Conservation (phyloP, 495 filamentous ascomycete genomes). For the Pseudoneurospora amorphoporcata region DNA sequence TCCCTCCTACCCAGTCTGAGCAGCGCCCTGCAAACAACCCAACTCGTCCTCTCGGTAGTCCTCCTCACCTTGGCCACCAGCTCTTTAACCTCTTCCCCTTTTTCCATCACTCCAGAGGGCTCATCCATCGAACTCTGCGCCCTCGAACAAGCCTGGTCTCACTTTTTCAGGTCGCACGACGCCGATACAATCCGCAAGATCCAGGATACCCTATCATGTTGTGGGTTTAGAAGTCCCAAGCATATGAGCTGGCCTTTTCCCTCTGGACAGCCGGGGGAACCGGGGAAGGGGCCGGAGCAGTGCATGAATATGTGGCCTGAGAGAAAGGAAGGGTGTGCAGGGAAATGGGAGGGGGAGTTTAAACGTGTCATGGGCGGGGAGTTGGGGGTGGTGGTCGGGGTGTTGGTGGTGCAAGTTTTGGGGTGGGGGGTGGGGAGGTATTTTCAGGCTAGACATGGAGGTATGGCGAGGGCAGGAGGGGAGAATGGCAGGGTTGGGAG, state of each 20-base stretch:
- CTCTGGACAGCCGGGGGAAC: neutral
- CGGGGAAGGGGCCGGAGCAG: neutral
- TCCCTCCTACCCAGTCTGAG: conserved; percentile 22
- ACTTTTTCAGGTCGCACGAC: conserved; percentile 39
- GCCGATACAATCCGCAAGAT: conserved; percentile 43
- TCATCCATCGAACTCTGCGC: neutral
- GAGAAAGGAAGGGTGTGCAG: neutral
- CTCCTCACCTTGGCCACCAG: conserved; percentile 44
- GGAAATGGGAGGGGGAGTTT: conserved; percentile 7
- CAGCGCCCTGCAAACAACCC: conserved; percentile 32
- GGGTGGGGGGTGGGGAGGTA: neutral
- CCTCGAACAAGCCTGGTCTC: conserved; percentile 44
- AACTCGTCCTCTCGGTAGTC: conserved; percentile 18
- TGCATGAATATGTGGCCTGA: neutral
- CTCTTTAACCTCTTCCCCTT: conserved; percentile 35
- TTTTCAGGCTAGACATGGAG: neutral
- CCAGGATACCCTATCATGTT: conserved; percentile 56
- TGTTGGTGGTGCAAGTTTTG: conserved; percentile 9
- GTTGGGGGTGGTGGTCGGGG: conserved; percentile 5
- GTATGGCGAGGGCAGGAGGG: neutral
- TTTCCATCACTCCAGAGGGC: neutral
- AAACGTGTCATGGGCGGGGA: neutral
- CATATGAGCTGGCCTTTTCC: conserved; percentile 53
- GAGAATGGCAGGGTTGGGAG: neutral
- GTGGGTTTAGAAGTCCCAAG: conserved; percentile 44